These are phyloP conservation scores for Emericellopsis cladophorae DNA, from an alignment of 2,329 filamentous ascomycete genomes.

Conservation along the genomic window DNA sequence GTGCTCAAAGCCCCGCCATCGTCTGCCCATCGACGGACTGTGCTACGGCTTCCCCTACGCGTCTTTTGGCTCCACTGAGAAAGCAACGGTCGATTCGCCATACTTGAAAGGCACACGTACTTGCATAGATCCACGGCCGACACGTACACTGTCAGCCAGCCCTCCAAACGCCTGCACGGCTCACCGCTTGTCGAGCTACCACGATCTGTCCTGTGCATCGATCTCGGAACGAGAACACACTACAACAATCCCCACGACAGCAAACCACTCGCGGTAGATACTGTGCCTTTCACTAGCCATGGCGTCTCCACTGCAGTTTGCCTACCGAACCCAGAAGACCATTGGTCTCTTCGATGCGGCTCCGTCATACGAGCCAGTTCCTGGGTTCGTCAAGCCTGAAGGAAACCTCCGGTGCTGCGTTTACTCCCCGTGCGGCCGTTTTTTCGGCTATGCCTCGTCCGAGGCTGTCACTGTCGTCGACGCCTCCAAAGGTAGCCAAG, in stretches of 20 bases:
- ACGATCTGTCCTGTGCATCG: background rate
- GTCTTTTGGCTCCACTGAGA: no score
- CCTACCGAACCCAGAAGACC: constrained; percentile 92
- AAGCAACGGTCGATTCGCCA: no score
- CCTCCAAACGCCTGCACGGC: background rate
- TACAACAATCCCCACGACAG: background rate
- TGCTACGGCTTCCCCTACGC: no score
- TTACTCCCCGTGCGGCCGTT: constrained; percentile 92
- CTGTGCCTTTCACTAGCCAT: constrained; percentile 92
- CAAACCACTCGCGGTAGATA: constrained; percentile 1
- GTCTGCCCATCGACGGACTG: no score
- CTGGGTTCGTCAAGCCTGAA: constrained; percentile 78
- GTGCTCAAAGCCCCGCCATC: no score
- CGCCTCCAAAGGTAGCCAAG: constrained; percentile 58
- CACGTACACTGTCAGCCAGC: background rate
- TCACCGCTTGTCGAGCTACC: background rate
- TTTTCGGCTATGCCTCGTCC: constrained; percentile 87
- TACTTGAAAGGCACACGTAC: no score
- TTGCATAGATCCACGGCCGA: no score
- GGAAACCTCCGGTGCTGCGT: constrained; percentile 89
- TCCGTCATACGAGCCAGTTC: constrained; percentile 73
- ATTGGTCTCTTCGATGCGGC: constrained; percentile 89
- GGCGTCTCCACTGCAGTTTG: constrained; percentile 87
- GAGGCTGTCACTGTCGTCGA: constrained; percentile 81
- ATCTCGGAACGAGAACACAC: background rate